These are phyloP conservation scores for Diaporthe aspalathi DNA, from an alignment of 2,329 filamentous ascomycete species.

Conservation along the genomic window DNA sequence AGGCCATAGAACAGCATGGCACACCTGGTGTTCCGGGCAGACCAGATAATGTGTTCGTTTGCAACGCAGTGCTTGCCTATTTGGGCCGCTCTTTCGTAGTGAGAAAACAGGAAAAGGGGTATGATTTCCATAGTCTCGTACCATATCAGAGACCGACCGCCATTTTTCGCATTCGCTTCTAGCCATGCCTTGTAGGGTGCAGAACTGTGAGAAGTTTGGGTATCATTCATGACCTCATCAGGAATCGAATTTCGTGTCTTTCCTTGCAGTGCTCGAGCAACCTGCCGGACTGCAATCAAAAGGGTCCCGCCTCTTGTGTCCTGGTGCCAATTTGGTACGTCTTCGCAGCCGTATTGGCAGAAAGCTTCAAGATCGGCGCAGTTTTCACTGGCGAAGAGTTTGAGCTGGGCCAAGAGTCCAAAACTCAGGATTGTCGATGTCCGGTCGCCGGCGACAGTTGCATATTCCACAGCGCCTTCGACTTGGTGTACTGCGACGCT, in stretches of 20 bases:
- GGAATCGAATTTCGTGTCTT: constrained; percentile 70
- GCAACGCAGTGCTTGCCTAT: constrained; percentile 64
- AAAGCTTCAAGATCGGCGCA: constrained; percentile 76
- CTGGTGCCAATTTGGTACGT: constrained; percentile 77
- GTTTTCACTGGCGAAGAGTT: constrained; percentile 77
- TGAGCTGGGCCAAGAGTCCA: constrained; percentile 73
- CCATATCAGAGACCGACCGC: constrained; percentile 72
- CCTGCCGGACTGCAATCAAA: constrained; percentile 74
- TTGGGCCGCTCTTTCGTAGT: constrained; percentile 70
- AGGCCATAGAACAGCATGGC: constrained; percentile 71
- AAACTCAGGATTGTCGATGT: constrained; percentile 78
- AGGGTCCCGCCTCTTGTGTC: constrained; percentile 79
- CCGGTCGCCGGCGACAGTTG: constrained; percentile 75
- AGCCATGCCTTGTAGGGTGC: constrained; percentile 70
- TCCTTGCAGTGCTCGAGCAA: constrained; percentile 77
- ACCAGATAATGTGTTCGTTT: constrained; percentile 65
- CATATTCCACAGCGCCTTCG: constrained; percentile 74
- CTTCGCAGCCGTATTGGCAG: constrained; percentile 78
- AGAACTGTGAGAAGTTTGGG: constrained; percentile 68
- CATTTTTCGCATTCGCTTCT: constrained; percentile 63
- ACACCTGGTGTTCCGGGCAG: constrained; percentile 67
- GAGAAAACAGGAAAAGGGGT: constrained; percentile 72
- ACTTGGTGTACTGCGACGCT: constrained; percentile 67
- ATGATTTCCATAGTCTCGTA: constrained; percentile 76
- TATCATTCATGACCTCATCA: constrained; percentile 72